Percentiles rank a stretch among this genome's conserved stretches.
Conservation (phyloP, 306 rosid species). For the Casuarina cunninghamiana region DNA sequence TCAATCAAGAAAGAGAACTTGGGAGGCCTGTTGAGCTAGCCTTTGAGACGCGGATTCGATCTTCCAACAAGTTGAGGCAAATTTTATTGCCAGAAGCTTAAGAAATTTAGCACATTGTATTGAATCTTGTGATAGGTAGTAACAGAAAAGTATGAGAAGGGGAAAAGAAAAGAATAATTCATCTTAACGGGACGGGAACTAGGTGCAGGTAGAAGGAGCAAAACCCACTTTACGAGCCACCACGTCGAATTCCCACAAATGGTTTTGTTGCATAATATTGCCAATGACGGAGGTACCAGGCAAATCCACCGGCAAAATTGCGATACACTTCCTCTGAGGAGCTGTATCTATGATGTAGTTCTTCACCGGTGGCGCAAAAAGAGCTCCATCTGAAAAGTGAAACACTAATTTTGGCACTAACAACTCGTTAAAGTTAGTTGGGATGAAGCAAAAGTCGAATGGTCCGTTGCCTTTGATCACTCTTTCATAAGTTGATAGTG, state of each 20-base stretch:
- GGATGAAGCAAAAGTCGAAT: conserved; percentile 55
- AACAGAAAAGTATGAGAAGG: too few relatives aligned
- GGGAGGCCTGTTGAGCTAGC: too few relatives aligned
- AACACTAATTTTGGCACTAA: conserved; percentile 48
- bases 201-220: conserved; percentile 65
- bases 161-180: too few relatives aligned
- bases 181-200: conserved; percentile 5
- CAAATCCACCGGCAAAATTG: conserved; percentile 26
- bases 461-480: neutral
- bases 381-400: conserved; percentile 60
- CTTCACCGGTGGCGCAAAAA: conserved; percentile 65
- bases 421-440: conserved; percentile 30
- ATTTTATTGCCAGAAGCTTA: too few relatives aligned
- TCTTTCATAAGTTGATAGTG: neutral
- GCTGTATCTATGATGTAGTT: conserved; percentile 54
- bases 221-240: conserved; percentile 29
- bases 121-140: too few relatives aligned
- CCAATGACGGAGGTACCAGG: conserved; percentile 49
- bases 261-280: conserved; percentile 76
- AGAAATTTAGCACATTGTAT: too few relatives aligned
- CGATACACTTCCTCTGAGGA: conserved; percentile 49
- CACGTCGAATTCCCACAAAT: conserved; percentile 75
- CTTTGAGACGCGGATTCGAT: too few relatives aligned
- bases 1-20: too few relatives aligned
- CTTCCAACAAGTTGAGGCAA: too few relatives aligned